phyloP scores from a whole-genome alignment of 1,139 yeast species.

The Yamadazyma friedrichii region DNA sequence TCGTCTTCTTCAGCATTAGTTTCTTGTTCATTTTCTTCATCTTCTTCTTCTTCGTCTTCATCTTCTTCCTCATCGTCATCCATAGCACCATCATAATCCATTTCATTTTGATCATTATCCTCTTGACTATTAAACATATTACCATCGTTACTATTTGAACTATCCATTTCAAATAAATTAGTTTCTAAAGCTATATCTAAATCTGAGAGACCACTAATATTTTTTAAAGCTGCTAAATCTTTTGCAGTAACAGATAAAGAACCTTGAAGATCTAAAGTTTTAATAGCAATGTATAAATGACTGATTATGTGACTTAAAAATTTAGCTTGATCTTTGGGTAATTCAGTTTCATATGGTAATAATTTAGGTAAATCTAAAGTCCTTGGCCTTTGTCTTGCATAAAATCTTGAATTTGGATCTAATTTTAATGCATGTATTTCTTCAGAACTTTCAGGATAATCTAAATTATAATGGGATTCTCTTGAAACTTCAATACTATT shows the following conservation, averaged over 20 bases:
- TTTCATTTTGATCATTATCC: slow-evolving; percentile 12
- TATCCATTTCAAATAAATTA: slow-evolving; percentile 39
- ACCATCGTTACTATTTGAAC: slow-evolving; percentile 7
- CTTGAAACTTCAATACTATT: slow-evolving; percentile 35
- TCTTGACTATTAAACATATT: slow-evolving; percentile 6
- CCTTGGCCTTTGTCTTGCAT: slow-evolving; percentile 49
- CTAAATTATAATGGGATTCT: slow-evolving; percentile 52
- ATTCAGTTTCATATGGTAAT: slow-evolving; percentile 77
- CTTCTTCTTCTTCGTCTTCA: slow-evolving; percentile 14
- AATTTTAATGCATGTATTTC: slow-evolving; percentile 38
- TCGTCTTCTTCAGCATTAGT: slow-evolving; percentile 35
- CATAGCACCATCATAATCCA: slow-evolving; percentile 16
- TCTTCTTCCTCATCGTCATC: slow-evolving; percentile 27
- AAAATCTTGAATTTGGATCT: slow-evolving; percentile 57
- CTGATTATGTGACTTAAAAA: slow-evolving; percentile 78
- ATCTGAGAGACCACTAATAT: slow-evolving; percentile 36
- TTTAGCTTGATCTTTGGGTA: slow-evolving; percentile 65
- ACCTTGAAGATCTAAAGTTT: slow-evolving; percentile 76
- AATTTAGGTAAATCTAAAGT: slow-evolving; percentile 58
- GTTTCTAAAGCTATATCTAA: slow-evolving; percentile 57
- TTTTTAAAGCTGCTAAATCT: slow-evolving; percentile 47
- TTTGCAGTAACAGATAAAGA: slow-evolving; percentile 64
- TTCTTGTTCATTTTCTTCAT: slow-evolving; percentile 24
- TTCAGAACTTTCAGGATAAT: slow-evolving; percentile 53
- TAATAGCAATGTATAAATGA: slow-evolving; percentile 75